phyloP scores from a whole-genome alignment of 2,329 filamentous ascomycete genomes.

The Verticillium nubilum region DNA sequence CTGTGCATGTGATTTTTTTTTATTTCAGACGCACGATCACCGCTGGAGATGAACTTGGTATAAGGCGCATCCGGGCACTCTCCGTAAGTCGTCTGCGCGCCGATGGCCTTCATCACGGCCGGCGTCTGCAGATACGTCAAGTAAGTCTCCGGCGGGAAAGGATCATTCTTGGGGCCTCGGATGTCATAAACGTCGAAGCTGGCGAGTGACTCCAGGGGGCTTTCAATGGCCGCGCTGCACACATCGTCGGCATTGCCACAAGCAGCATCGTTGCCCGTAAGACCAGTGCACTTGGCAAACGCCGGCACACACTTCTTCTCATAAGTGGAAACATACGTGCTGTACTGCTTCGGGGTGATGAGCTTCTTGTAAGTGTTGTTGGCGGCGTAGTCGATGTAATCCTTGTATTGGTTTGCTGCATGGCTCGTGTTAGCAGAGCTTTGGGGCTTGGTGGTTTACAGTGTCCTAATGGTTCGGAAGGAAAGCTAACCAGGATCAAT shows the following conservation, averaged over 20 bases:
- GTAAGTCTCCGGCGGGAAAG: slow-evolving; percentile 34
- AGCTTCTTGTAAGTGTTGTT: slow-evolving; percentile 33
- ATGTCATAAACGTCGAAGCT: slow-evolving; percentile 44
- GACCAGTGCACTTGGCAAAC: slow-evolving; percentile 10
- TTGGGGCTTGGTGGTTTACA: too few species aligned
- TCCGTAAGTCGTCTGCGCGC: slow-evolving; percentile 32
- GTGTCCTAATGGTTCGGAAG: not conserved
- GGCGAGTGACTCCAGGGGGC: slow-evolving; percentile 11
- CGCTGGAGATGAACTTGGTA: slow-evolving; percentile 30
- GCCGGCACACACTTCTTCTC: slow-evolving; percentile 17
- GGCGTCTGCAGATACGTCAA: slow-evolving; percentile 29
- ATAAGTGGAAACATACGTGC: slow-evolving; percentile 9
- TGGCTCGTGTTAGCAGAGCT: too few species aligned
- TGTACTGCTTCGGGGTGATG: slow-evolving; percentile 12
- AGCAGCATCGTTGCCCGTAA: slow-evolving; percentile 15
- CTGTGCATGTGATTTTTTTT: not conserved
- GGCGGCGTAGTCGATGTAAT: slow-evolving; percentile 36
- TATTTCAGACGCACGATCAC: slow-evolving; percentile 25
- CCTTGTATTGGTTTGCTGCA: slow-evolving; percentile 27
- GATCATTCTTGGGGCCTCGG: slow-evolving; percentile 26
- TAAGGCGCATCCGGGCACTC: slow-evolving; percentile 33
- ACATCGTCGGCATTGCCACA: slow-evolving; percentile 18
- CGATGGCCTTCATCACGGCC: slow-evolving; percentile 34
- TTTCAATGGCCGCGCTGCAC: slow-evolving; percentile 21
- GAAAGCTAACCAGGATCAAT: slow-evolving; percentile 17